Evolutionary conservation across 1,139 yeast species (phyloP).

Genomic region (Yamadazyma membranifaciens): DNA sequence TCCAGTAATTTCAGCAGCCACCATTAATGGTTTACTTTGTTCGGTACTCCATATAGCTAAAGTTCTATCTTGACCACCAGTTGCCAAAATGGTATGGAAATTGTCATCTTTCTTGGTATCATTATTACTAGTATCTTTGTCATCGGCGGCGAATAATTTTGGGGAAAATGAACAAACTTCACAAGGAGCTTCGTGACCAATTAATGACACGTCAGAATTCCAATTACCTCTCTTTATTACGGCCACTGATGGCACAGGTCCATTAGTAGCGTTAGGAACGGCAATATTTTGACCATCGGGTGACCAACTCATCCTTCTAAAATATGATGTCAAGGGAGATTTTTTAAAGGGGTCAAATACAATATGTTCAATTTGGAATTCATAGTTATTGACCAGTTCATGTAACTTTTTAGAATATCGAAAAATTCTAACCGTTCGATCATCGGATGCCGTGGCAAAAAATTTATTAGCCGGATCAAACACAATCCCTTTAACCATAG

Average conservation of each 20-base stretch:
- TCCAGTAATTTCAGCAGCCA: slow-evolving; percentile 59
- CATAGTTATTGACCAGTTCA: slow-evolving; percentile 60
- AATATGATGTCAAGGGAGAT: slow-evolving; percentile 90
- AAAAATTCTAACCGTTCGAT: slow-evolving; percentile 82
- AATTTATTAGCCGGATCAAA: slow-evolving; percentile 98
- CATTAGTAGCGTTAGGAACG: slow-evolving; percentile 95
- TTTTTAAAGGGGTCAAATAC: slow-evolving; percentile 81
- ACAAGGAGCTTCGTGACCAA: slow-evolving; percentile 96
- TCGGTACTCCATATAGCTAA: slow-evolving; percentile 71
- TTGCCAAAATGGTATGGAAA: slow-evolving; percentile 60
- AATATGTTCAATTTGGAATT: slow-evolving; percentile 82
- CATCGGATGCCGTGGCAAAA: slow-evolving; percentile 96
- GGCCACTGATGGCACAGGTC: slow-evolving; percentile 90
- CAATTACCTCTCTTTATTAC: slow-evolving; percentile 89
- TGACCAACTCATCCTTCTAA: slow-evolving; percentile 92
- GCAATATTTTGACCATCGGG: slow-evolving; percentile 98
- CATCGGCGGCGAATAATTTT: slow-evolving; percentile 38
- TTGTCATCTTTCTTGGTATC: slow-evolving; percentile 21
- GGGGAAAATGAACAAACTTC: slow-evolving; percentile 94
- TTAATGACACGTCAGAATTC: slow-evolving; percentile 83
- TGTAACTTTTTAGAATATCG: slow-evolving; percentile 70
- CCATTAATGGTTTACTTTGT: slow-evolving; percentile 58
- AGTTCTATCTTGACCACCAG: slow-evolving; percentile 78
- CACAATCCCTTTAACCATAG: slow-evolving; percentile 93
- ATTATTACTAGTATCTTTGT: slow-evolving; percentile 17